These are phyloP conservation scores for Melanomma pulvis-pyrius DNA, from an alignment of 495 filamentous ascomycete genomes.

Conservation along the genomic window DNA sequence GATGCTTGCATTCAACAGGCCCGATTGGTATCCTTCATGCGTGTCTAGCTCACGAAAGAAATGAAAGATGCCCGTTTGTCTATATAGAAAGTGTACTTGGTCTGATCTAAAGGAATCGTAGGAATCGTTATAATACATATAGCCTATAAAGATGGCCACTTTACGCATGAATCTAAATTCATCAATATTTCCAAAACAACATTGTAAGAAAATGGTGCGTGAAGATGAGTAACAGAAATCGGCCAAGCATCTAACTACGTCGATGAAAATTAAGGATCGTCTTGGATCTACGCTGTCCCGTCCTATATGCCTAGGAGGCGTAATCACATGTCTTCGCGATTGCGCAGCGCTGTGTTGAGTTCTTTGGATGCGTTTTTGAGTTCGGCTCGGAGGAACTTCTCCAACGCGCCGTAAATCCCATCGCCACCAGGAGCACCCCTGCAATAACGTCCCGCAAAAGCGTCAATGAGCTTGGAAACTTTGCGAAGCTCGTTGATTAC, in stretches of 20 bases:
- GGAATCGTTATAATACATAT: not conserved
- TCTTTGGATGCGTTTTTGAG: slow-evolving; percentile 23
- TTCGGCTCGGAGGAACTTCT: slow-evolving; percentile 22
- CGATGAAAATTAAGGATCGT: not conserved
- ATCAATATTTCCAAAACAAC: not conserved
- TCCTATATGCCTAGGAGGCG: not conserved
- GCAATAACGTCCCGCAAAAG: slow-evolving; percentile 28
- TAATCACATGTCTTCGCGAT: slow-evolving; percentile 21
- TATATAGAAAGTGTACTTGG: not conserved
- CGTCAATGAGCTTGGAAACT: slow-evolving; percentile 36
- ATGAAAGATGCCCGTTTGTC: not conserved
- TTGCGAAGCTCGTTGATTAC: slow-evolving; percentile 38
- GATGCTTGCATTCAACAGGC: no score
- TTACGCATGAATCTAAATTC: not conserved
- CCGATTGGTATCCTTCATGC: no score
- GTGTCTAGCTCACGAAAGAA: not conserved
- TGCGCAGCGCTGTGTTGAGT: slow-evolving; percentile 19
- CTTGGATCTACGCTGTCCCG: not conserved
- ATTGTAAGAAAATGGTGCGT: not conserved
- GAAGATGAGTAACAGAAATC: not conserved
- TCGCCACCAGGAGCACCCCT: slow-evolving; percentile 12
- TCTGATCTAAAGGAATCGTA: slow-evolving; percentile 7
- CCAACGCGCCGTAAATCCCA: slow-evolving; percentile 26
- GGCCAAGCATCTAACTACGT: not conserved
- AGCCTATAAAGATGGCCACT: not conserved